A percentile compares a stretch with the other conserved stretches of the same genome.
Evolutionary conservation across 179 eudicot genomes (phyloP).

Genomic region (Heliamphora pulchella): DNA sequence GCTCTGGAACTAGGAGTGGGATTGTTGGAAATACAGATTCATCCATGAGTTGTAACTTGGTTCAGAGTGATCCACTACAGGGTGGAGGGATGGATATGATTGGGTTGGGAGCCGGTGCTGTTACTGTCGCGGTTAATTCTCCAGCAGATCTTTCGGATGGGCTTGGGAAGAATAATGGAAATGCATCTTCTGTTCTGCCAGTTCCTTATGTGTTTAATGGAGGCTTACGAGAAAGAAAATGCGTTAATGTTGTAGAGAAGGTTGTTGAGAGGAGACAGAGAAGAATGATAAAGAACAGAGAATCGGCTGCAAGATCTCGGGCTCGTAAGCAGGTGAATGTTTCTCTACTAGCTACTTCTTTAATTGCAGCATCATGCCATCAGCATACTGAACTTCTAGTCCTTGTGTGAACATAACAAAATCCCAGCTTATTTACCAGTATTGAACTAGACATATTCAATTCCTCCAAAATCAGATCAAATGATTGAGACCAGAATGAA

Average conservation of each 20-base stretch:
- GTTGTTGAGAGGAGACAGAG: slow-evolving; percentile 88
- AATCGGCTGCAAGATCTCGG: slow-evolving; percentile 92
- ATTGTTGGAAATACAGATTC: slow-evolving; percentile 44
- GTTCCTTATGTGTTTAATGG: slow-evolving; percentile 72
- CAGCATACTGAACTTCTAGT: not conserved
- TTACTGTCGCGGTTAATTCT: slow-evolving; percentile 52
- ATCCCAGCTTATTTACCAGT: not conserved
- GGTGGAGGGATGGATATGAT: slow-evolving; percentile 56
- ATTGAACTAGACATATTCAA: not conserved
- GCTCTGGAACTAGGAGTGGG: slow-evolving; percentile 48
- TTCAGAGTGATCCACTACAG: slow-evolving; percentile 29
- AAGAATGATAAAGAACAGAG: slow-evolving; percentile 90
- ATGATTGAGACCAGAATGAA: not conserved
- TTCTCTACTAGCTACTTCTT: not conserved
- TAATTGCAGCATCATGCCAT: not conserved
- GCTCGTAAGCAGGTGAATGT: slow-evolving; percentile 83
- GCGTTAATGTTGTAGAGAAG: slow-evolving; percentile 55
- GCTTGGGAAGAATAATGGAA: slow-evolving; percentile 63
- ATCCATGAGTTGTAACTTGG: slow-evolving; percentile 35
- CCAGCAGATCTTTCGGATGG: slow-evolving; percentile 76
- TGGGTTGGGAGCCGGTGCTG: slow-evolving; percentile 49
- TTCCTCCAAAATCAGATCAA: slow-evolving; percentile 5
- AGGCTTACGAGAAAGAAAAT: slow-evolving; percentile 59
- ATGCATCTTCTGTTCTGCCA: slow-evolving; percentile 68
- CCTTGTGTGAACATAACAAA: not conserved